Base-by-base conservation (phyloP, 345 rosid genomes). In the Lepidium aucheri region DNA sequence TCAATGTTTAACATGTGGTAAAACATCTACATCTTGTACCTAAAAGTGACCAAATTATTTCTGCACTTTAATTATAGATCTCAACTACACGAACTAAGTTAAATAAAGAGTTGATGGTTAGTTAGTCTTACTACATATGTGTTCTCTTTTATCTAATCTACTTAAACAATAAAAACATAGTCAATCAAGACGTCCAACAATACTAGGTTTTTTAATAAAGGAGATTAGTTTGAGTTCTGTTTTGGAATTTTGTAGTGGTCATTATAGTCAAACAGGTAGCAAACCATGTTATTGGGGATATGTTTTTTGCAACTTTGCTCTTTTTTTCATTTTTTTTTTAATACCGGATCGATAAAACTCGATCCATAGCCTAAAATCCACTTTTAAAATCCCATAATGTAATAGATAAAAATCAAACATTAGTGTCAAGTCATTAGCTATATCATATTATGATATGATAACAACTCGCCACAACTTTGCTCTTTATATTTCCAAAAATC, bases 1-100 rank as follows among this genome's bases (percentile, higher is more conserved):
- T 63, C 20, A 65, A 50, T 56, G 63, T 69, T 54, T 55, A 62
- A 68, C 74, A 68, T 74, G 70, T 26, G 78, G 78, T 69, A 63
- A 68, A 56, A 63, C 74, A 54, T 68, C 32, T 49, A 69, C 36
- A 61, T 74, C 78, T 24, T 11, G 18, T 33, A 74, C 74, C 78
- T 74, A 62, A 68, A 68, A 39, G 22, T 9, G 69, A 67, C 69
- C 74, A 63, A 53, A 40, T 54, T 24, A 24, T 18, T 10, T 50
- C 36, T 24, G 9, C 22, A 41, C 49, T 9, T 51, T 34, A 6
- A 24, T 34, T 34, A 14, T 24, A 51, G 5, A 57, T 50, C 49
- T 65, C 62, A 51, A 58, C 49, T 34, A 56, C 32, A 56, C 32
- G 26, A 26, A 58, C 46, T 17, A 56, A 58, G 51, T 35, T 39